Evolutionary conservation across 2,329 filamentous ascomycete species (phyloP), one percentile per base, ranked within the genome.

Genomic region (Colletotrichum neosansevieriae): DNA sequence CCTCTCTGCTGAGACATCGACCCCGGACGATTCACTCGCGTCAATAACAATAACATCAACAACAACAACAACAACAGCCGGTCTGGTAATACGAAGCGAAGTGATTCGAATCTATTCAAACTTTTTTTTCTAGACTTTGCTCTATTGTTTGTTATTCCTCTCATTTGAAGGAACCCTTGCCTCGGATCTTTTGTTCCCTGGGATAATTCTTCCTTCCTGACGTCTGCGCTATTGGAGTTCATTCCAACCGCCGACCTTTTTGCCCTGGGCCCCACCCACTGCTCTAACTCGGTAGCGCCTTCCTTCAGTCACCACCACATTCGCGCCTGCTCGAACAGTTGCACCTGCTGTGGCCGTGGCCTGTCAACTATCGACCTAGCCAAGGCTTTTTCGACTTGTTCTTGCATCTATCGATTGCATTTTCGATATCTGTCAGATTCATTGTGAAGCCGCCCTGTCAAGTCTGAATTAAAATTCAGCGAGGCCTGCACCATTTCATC

Each of bases 351-450:
- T 32, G 19, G 44, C n/a, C n/a, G n/a, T 21, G 44, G 17, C 44
- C 44, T 17, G 36, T 15, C 36, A 2, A 38, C 36, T 12, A 38
- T 29, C 12, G 45, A 50, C 45, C 45, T 29, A 29, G 44, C 45
- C 29, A 60, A 60, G 58, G 49, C 49, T 62, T 12, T 21, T 15
- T 57, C 53, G 29, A 29, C n/a, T n/a, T 29, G 6, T 29, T 29
- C 29, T 29, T 42, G 15, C 42, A 63, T 42, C 50, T 58, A 67
- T 65, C 49, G 65, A 67, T 65, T 50, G 65, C 21, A 68, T 49
- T 34, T 42, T 40, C 53, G 19, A 40, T 32, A 29, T 21, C 19
- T 5, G 36, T 53, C 59, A 53, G 29, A 42, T 53, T 61, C 3
- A 17, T 36, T 11, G 32, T 7, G 29, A 47, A 13, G 59, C 24